Percentiles rank a stretch among this genome's conserved stretches.
phyloP scores from a whole-genome alignment of 1,139 yeast genomes.

The Debaryomycetaceae sp. region DNA sequence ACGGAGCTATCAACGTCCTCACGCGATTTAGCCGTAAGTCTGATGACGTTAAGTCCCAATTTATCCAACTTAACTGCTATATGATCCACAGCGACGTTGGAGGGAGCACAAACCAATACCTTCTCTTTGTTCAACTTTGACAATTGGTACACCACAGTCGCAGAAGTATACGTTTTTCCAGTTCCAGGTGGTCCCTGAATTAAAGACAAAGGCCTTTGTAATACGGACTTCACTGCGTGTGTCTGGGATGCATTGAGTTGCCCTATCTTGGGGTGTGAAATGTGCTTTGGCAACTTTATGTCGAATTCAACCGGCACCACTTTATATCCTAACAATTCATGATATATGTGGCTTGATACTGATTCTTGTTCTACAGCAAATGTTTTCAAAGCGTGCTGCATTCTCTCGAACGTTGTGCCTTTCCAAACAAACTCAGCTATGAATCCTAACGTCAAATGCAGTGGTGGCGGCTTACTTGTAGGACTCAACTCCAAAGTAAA shows the following conservation, averaged over 20 bases:
- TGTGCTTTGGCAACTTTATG: slow-evolving; percentile 53
- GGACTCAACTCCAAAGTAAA: slow-evolving; percentile 68
- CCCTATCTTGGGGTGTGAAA: slow-evolving; percentile 67
- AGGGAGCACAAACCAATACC: slow-evolving; percentile 89
- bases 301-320: slow-evolving; percentile 63
- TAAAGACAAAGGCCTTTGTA: slow-evolving; percentile 73
- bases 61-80: slow-evolving; percentile 66
- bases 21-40: slow-evolving; percentile 72
- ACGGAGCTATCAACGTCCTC: slow-evolving; percentile 76
- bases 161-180: slow-evolving; percentile 93
- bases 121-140: slow-evolving; percentile 52
- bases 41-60: slow-evolving; percentile 71
- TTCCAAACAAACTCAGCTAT: slow-evolving; percentile 91
- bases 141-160: slow-evolving; percentile 80
- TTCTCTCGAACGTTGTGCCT: slow-evolving; percentile 76
- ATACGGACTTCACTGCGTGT: slow-evolving; percentile 70
- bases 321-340: slow-evolving; percentile 79
- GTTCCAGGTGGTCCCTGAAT: slow-evolving; percentile 99
- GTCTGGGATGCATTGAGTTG: slow-evolving; percentile 74
- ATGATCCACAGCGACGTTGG: slow-evolving; percentile 94
- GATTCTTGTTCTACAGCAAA: slow-evolving; percentile 74
- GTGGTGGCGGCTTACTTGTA: slow-evolving; percentile 42
- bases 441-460: slow-evolving; percentile 61
- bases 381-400: slow-evolving; percentile 70
- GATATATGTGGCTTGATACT: slow-evolving; percentile 75